Evolutionary conservation across 2,329 filamentous ascomycete genomes (phyloP).

Genomic region (Pseudogymnoascus sp.): DNA sequence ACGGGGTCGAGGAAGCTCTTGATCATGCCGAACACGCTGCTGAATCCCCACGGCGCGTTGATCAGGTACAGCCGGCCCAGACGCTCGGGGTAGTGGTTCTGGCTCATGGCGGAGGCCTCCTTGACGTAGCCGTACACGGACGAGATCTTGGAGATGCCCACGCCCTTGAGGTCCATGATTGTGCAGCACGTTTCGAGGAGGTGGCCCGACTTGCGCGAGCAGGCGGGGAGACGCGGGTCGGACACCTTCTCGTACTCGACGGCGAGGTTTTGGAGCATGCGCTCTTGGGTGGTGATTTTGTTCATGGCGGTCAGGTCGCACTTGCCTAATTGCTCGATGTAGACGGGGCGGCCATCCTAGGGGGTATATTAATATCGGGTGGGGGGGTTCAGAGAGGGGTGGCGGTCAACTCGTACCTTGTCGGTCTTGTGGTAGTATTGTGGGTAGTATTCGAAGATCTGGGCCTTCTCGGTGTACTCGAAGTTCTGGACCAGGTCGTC

Average conservation of each 20-base stretch:
- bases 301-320: slow-evolving; percentile 85
- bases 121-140: slow-evolving; percentile 85
- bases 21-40: slow-evolving; percentile 72
- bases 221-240: slow-evolving; percentile 88
- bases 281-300: slow-evolving; percentile 85
- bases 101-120: slow-evolving; percentile 78
- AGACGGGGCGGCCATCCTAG: slow-evolving; percentile 90
- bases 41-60: slow-evolving; percentile 96
- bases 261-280: slow-evolving; percentile 94
- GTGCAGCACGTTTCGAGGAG: slow-evolving; percentile 97
- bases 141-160: slow-evolving; percentile 71
- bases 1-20: slow-evolving; percentile 96
- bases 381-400: not conserved
- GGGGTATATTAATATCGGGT: slow-evolving; percentile 12
- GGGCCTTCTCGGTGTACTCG: slow-evolving; percentile 76
- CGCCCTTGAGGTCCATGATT: slow-evolving; percentile 96
- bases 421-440: slow-evolving; percentile 99
- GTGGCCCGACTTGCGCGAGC: slow-evolving; percentile 81
- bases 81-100: slow-evolving; percentile 98
- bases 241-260: slow-evolving; percentile 96
- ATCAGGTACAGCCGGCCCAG: slow-evolving; percentile 94
- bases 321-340: slow-evolving; percentile 92
- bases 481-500: slow-evolving; percentile 74
- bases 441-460: slow-evolving; percentile 86
- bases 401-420: slow-evolving; percentile 45